Base-by-base conservation (phyloP, 176 grass and related monocot genomes). In the Carex pumila region DNA sequence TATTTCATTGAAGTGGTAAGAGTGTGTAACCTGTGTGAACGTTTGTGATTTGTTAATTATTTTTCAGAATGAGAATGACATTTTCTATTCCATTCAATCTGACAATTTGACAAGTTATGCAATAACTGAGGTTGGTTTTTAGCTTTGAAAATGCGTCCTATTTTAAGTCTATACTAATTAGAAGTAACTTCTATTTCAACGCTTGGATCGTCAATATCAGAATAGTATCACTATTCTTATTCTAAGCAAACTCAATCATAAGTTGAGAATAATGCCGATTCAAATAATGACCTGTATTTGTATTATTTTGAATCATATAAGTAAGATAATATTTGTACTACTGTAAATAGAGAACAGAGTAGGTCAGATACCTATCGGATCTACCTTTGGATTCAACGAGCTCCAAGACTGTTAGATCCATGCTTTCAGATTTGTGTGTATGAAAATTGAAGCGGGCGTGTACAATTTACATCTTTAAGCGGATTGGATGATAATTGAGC, bases 11-110 rank as follows among this genome's bases (percentile, higher is more conserved):
- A 30, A 32, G 52, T 9, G 21, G 72, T 62, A 22, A 76, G 71
- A 50, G 80, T 31, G 81, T 83, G 62, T 83, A 69, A 18, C 62
- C 6, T 83, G 30, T 57, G 50, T 78, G 22, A 76, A 13, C 50
- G 17, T 65, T 69, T 5, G 2, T 83, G 36, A 63, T 11, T 72
- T 81, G 36, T 54, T 14, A 66, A 81, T 71, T 39, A n/a, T 6
- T 83, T 81, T n/a, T 31, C 14, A 5, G 61, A 67, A 52, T 68
- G 21, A 31, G 13, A 52, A 54, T 69, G 61, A 68, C 60, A 66
- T 67, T 43, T 63, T 64, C 12, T 45, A 45, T 81, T 65, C 31
- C 58, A 45, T 81, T 64, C 50, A 45, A 65, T 64, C 2, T 62
- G 61, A 62, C n/a, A 22, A 81, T 64, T 6, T 64, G 41, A 63